phyloP scores from a whole-genome alignment of 208 protist species.

The Acanthamoeba healyi region DNA sequence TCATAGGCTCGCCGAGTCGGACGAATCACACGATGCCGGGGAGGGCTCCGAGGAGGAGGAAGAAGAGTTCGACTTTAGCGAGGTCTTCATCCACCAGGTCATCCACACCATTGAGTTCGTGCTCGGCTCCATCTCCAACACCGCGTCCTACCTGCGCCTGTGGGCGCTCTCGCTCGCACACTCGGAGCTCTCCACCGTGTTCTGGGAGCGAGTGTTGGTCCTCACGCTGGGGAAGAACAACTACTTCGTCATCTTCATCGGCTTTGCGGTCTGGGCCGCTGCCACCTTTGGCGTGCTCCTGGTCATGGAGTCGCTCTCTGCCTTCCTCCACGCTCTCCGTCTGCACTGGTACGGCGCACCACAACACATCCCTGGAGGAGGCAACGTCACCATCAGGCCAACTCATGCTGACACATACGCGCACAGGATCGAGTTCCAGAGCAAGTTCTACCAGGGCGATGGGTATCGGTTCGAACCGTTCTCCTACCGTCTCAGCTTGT shows the following conservation, averaged over 20 bases:
- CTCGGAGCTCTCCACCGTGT: conserved; percentile 90
- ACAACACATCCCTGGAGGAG: too few relatives aligned
- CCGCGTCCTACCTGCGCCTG: conserved; percentile 99
- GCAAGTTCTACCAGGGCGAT: conserved; percentile 97
- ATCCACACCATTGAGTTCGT: conserved; percentile 99
- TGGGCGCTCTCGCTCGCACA: conserved; percentile 99
- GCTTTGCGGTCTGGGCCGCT: conserved; percentile 95
- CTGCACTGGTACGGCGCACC: conserved; percentile 91
- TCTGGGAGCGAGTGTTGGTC: conserved; percentile 85
- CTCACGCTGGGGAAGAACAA: neutral
- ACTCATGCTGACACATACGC: too few relatives aligned
- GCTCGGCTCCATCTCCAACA: conserved; percentile 99
- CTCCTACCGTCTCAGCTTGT: conserved; percentile 42
- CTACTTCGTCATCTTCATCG: conserved; percentile 88
- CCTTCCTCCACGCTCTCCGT: conserved; percentile 99
- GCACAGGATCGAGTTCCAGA: conserved; percentile 96
- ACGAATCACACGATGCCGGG: conserved; percentile 9
- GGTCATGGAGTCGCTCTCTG: conserved; percentile 98
- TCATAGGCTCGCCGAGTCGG: conserved; percentile 34
- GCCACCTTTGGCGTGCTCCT: conserved; percentile 97
- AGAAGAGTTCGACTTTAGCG: conserved; percentile 94
- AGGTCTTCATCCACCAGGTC: conserved; percentile 97
- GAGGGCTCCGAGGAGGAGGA: conserved; percentile 53
- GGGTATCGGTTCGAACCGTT: conserved; percentile 84
- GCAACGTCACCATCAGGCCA: too few relatives aligned